Conservation (phyloP, 805 yeast species). For the Jamesozyma hellenica region DNA sequence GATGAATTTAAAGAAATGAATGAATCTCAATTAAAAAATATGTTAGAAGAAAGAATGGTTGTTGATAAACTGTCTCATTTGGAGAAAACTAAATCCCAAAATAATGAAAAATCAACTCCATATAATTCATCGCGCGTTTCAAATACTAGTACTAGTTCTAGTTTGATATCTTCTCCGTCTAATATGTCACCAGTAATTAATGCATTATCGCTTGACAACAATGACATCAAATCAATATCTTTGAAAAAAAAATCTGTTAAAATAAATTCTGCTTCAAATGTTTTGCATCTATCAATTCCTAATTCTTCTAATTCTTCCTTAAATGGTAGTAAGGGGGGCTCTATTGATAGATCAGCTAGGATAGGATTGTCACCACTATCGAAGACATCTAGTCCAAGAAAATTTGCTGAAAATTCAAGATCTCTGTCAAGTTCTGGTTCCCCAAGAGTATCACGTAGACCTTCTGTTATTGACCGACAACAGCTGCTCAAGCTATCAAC, state of each 20-base stretch:
- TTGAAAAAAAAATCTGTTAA: conserved; percentile 1
- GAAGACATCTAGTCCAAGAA: conserved; percentile 4
- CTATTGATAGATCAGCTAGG: conserved; percentile 8
- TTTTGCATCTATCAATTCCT: background rate
- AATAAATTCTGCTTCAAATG: conserved; percentile 6
- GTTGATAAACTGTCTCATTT: conserved; percentile 19
- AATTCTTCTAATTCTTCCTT: conserved; percentile 10
- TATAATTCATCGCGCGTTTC: background rate
- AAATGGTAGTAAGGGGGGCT: conserved; percentile 15
- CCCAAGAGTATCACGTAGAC: conserved; percentile 9
- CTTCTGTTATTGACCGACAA: conserved; percentile 2
- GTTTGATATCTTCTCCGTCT: background rate
- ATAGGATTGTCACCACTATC: conserved; percentile 2
- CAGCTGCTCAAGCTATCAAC: background rate
- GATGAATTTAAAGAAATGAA: conserved; percentile 8
- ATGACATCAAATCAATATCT: conserved; percentile 2
- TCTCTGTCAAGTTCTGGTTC: conserved; percentile 4
- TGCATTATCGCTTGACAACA: conserved; percentile 2
- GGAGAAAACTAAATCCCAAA: conserved; percentile 7
- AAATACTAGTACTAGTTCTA: background rate
- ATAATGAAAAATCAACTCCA: background rate
- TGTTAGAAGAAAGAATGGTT: conserved; percentile 22
- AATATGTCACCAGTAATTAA: conserved; percentile 1
- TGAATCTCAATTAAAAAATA: conserved; percentile 11
- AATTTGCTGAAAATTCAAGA: background rate